Evolutionary conservation across 176 grass and related monocot genomes (phyloP), one percentile per base, ranked within the genome.

Genomic region (Avena insularis): DNA sequence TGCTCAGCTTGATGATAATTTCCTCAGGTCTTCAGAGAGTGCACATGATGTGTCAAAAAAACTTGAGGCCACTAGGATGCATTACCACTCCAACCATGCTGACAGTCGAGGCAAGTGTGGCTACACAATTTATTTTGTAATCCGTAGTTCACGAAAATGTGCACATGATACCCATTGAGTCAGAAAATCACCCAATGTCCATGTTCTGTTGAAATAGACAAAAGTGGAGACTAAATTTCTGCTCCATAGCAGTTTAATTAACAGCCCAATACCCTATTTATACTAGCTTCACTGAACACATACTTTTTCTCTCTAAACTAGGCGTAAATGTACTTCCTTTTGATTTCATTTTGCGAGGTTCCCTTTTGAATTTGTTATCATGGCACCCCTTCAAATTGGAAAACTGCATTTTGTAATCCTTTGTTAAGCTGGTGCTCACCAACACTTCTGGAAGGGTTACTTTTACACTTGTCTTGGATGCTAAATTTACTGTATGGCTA

Each of bases 1-100:
- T 49, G 46, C 73, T 79, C 57, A 82, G 69, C 84, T 98, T 75
- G 93, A 98, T 82, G 92, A 96, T 86, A 82, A 94, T 73, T 98
- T 98, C 82, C 87, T 98, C 40, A 87, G 60, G 66, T 91, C 93
- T 71, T 96, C 89, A 13, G 84, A 92, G 87, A 96, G 93, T 78
- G 90, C 96, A 46, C 92, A 92, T 68, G 93, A 98, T 19, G 96
- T 98, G 25, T 89, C 88, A 14, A 98, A 96, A 81, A 96, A 92
- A 78, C 92, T 98, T 54, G 96, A 98, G 89, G 93, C 96, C 36
- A 90, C 93, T 53, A 81, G 93, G 55, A 87, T 98, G 96, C 93
- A 98, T 92, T 98, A 96, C 82, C 96, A 98, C 80, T 96, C 93
- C 33, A 98, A 98, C 84, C 95, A 92, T 85, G 96, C 94, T 48